These are phyloP conservation scores for Nicotiana sylvestris DNA, from an alignment of 257 asterid species.

Conservation along the genomic window DNA sequence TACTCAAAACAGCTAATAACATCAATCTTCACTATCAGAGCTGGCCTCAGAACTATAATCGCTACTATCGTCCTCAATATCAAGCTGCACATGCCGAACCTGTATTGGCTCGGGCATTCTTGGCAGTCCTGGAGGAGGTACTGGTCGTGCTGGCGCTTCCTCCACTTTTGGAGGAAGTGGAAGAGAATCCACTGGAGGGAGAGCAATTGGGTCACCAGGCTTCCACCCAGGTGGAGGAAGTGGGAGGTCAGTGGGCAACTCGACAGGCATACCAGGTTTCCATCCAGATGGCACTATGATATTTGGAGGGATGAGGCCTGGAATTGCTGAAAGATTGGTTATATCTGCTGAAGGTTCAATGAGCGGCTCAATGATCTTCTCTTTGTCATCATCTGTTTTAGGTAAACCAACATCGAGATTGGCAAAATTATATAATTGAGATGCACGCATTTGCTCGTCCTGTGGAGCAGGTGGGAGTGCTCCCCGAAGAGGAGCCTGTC, in stretches of 20 bases:
- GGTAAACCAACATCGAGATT: constrained; percentile 79
- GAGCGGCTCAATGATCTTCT: constrained; percentile 53
- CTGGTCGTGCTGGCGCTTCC: constrained; percentile 46
- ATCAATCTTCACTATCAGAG: constrained; percentile 76
- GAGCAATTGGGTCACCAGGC: constrained; percentile 77
- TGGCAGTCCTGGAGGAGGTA: constrained; percentile 41
- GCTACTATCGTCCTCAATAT: constrained; percentile 74
- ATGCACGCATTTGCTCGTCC: constrained; percentile 97
- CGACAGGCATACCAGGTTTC: constrained; percentile 97
- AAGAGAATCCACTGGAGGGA: constrained; percentile 67
- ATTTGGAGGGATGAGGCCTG: constrained; percentile 54
- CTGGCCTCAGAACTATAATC: constrained; percentile 67
- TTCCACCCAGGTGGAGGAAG: constrained; percentile 94
- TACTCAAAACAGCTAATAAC: constrained; percentile 12
- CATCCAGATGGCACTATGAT: constrained; percentile 78
- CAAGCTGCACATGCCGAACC: constrained; percentile 93
- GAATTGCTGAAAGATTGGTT: constrained; percentile 37
- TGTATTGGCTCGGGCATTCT: constrained; percentile 76
- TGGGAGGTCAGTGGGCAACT: constrained; percentile 71
- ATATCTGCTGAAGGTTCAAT: constrained; percentile 44
- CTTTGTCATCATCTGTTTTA: constrained; percentile 53
- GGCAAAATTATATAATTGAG: constrained; percentile 58
- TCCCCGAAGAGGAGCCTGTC: constrained; percentile 74
- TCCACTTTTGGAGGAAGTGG: constrained; percentile 53
- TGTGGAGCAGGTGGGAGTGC: constrained; percentile 97